Evolutionary conservation across 345 rosid species (phyloP), one percentile per base, ranked within the genome.

Genomic region (Hypericum perforatum): DNA sequence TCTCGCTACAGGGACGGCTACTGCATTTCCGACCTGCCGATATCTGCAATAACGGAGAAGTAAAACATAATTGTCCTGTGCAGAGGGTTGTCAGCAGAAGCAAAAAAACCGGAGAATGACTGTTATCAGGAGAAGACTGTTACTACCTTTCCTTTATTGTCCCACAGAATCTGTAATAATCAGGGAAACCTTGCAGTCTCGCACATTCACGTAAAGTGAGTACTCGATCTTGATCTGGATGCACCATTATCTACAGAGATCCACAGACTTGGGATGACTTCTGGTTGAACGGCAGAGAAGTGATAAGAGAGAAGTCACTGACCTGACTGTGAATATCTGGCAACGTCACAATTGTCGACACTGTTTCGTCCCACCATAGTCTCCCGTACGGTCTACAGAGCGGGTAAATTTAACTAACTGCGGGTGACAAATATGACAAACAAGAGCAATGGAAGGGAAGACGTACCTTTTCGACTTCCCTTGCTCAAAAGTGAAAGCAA

Each of bases 311-410:
- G 49, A 45, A 50, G 48, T 40, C 55, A 43, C 36, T 55, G 9
- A 91, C 96, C 98, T 79, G 88, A 78, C 56, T 74, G 64, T 71
- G 84, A 70, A 73, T 74, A 58, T 60, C 56, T 11, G 95, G 87
- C 49, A 37, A 62, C 47, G 96, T 87, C 45, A 87, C 59, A 12
- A 91, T 73, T 6, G 96, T 91, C 13, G 96, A 76, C 71, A 87
- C 84, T 2, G 95, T 87, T 62, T 91, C 96, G 50, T 91, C 98
- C 96, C 98, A 91, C 96, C 98, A 91, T 59, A 91, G 65, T 66
- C 96, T 82, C 6, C 67, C 95, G 71, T 79, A 91, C 10, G 96
- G 95, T 58, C 98, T 91, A 71, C 61, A 58, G 13, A 41, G 4
- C 32, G 32, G 1, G 32, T 15, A 58, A 15, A 60, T 9, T 16